Evolutionary conservation across 805 yeast species (phyloP).

Genomic region (Pichia kluyveri): DNA sequence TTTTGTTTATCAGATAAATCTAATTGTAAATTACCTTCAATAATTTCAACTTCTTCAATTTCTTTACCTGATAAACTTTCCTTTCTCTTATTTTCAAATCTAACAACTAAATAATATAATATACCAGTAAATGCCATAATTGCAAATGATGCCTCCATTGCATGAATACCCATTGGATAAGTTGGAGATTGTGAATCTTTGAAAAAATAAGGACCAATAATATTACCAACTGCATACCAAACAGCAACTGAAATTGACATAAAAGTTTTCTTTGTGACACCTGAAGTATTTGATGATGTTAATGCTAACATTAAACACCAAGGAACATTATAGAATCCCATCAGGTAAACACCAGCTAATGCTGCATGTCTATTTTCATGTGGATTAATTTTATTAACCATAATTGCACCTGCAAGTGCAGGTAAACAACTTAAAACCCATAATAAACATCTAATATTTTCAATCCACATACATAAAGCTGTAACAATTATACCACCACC

Average conservation of each 20-base stretch:
- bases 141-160: conserved; percentile 27
- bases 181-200: conserved; percentile 33
- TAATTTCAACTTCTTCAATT: conserved; percentile 12
- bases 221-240: conserved; percentile 44
- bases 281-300: conserved; percentile 26
- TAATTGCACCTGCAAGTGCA: conserved; percentile 5
- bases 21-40: conserved; percentile 19
- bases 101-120: conserved; percentile 27
- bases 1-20: conserved; percentile 23
- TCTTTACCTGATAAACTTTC: conserved; percentile 4
- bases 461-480: conserved; percentile 5
- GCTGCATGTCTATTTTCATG: neutral
- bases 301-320: conserved; percentile 5
- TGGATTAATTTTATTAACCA: conserved; percentile 1
- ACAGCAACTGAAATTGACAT: conserved; percentile 34
- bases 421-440: conserved; percentile 6
- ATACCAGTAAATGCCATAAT: conserved; percentile 22
- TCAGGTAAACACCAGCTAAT: conserved; percentile 1
- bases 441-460: conserved; percentile 4
- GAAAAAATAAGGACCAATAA: conserved; percentile 45
- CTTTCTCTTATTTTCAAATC: conserved; percentile 26
- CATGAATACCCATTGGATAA: conserved; percentile 32
- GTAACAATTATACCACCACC: conserved; percentile 14
- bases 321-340: conserved; percentile 6
- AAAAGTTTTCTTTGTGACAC: conserved; percentile 42